Percentiles rank a stretch among this genome's conserved stretches.
These are phyloP conservation scores for Aspergillus taichungensis DNA, from an alignment of 495 filamentous ascomycete genomes.

Conservation along the genomic window DNA sequence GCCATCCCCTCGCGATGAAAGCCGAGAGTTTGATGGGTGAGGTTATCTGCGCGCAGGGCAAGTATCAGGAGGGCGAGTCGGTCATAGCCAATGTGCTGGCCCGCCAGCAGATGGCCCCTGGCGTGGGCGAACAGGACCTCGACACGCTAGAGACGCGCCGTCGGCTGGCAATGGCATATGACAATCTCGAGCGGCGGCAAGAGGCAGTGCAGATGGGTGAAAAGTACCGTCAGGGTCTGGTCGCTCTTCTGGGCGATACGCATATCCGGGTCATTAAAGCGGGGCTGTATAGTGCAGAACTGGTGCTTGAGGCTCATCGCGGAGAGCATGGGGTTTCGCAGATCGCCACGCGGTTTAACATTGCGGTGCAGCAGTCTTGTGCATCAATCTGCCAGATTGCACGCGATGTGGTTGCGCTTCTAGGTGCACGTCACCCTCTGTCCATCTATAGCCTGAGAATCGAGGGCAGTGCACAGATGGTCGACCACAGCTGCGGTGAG, in stretches of 20 bases:
- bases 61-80: conserved; percentile 25
- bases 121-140: conserved; percentile 29
- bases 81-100: conserved; percentile 29
- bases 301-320: conserved; percentile 14
- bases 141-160: conserved; percentile 28
- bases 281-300: conserved; percentile 19
- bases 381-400: conserved; percentile 11
- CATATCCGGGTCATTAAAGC: conserved; percentile 21
- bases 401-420: conserved; percentile 13
- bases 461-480: conserved; percentile 14
- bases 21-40: conserved; percentile 27
- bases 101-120: conserved; percentile 30
- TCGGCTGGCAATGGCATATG: conserved; percentile 22
- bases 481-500: conserved; percentile 11
- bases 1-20: conserved; percentile 26
- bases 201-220: conserved; percentile 20
- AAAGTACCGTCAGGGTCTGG: conserved; percentile 16
- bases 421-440: conserved; percentile 18
- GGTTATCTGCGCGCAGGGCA: conserved; percentile 19
- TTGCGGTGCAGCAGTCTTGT: conserved; percentile 10
- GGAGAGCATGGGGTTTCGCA: conserved; percentile 2
- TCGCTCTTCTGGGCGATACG: conserved; percentile 21
- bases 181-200: conserved; percentile 13
- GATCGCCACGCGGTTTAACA: conserved; percentile 9
- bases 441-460: conserved; percentile 23